Base-by-base conservation (phyloP, 306 rosid genomes). In the Quercus bicolor region DNA sequence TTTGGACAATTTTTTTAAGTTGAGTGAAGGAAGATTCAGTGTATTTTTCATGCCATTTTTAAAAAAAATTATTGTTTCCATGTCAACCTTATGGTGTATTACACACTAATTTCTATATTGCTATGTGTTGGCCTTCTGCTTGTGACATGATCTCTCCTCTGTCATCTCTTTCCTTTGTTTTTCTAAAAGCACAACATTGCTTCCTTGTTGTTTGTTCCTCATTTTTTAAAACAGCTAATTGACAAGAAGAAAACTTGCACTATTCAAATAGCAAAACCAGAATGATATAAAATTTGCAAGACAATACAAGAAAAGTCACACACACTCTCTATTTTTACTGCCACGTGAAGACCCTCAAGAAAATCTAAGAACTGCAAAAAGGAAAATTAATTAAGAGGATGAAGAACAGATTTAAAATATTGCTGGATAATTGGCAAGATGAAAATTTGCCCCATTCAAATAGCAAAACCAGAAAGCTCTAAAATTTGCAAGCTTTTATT, bases 61-160 rank as follows among this genome's bases (percentile, higher is more conserved):
- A 20, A 21, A 21, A 21, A 48, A 77, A 65, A 77, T 45, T 5
- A 64, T 2, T 43, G 21, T 54, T 74, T 56, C 18, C 23, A 52
- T 51, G 45, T 70, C 65, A 70, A 66, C 77, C 74, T 21, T 57
- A 77, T 70, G 64, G 57, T 37, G 70, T 16, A 77, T 60, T 75
- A 45, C 29, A 51, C 73, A 19, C 72, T 61, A 57, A 26, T 54
- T 62, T 71, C 54, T 56, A 24, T 68, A 48, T 3, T 21, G 37
- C 34, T 64, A 6, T 45, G 28, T 45, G 54, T 65, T 48, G 20
- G 56, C 57, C 72, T 79, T 78, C 75, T 70, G 48, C 64, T n/a
- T 48, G 75, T 74, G 72, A 68, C 48, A 70, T 75, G 70, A 70
- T 56, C 68, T 51, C 52, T 56, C 51, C 72, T 62, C 20, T 8